Conservation (phyloP, 441 rosid genomes). For the Gossypium schwendimanii region DNA sequence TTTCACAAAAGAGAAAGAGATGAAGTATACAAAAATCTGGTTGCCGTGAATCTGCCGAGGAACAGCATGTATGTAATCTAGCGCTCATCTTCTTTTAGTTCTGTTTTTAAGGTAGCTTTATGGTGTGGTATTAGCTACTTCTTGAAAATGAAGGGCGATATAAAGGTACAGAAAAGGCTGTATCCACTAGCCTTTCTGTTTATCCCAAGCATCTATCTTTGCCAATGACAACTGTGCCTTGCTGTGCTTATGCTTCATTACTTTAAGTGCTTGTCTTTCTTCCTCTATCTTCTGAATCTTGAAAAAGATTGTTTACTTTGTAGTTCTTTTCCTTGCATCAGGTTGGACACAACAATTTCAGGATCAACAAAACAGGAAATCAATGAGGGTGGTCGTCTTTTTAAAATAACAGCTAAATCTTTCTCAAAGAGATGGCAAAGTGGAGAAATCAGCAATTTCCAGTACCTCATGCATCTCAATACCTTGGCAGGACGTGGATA, state of each 20-base stretch:
- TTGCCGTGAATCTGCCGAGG: slow-evolving; percentile 96
- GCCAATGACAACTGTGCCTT: neutral
- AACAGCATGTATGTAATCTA: slow-evolving; percentile 76
- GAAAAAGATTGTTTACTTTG: neutral
- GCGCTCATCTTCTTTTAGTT: slow-evolving; percentile 11
- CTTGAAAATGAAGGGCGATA: neutral
- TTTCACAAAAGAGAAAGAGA: slow-evolving; percentile 99
- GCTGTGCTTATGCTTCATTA: neutral
- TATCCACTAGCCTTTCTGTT: neutral
- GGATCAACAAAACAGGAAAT: slow-evolving; percentile 92
- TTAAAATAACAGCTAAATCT: slow-evolving; percentile 88
- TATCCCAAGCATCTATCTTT: neutral
- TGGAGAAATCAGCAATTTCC: slow-evolving; percentile 99
- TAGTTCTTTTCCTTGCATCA: slow-evolving; percentile 26
- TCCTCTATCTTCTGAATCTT: neutral
- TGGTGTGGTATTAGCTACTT: neutral
- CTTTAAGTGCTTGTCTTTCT: neutral
- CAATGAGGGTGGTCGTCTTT: slow-evolving; percentile 89
- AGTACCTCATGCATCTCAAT: slow-evolving; percentile 99
- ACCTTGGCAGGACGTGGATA: slow-evolving; percentile 99
- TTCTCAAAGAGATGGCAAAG: slow-evolving; percentile 99
- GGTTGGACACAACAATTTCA: slow-evolving; percentile 97
- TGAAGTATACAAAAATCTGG: slow-evolving; percentile 92
- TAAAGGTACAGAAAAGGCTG: neutral
- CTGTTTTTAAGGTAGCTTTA: slow-evolving; percentile 2